phyloP scores from a whole-genome alignment of 2,329 filamentous ascomycete genomes.

The Lasiodiplodia sp. region DNA sequence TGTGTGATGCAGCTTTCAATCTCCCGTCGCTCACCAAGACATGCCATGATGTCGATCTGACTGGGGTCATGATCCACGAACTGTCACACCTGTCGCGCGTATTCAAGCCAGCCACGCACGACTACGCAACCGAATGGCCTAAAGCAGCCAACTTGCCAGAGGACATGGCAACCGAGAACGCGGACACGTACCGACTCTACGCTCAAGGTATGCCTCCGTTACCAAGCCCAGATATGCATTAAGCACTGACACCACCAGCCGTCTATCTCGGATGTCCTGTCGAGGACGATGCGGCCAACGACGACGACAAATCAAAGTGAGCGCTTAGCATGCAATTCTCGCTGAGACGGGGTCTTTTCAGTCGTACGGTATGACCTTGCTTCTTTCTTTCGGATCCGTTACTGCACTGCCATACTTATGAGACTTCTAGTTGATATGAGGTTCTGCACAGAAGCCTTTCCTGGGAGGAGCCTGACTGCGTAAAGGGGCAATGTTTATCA shows the following conservation, averaged over 20 bases:
- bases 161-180: conserved; percentile 65
- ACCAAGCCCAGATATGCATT: conserved; percentile 41
- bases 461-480: too few species aligned
- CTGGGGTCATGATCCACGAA: conserved; percentile 71
- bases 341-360: not conserved
- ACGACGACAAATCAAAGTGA: not conserved
- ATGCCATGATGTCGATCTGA: conserved; percentile 72
- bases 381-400: too few species aligned
- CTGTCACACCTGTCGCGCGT: conserved; percentile 66
- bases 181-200: conserved; percentile 66
- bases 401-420: too few species aligned
- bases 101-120: conserved; percentile 62
- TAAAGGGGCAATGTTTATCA: not conserved
- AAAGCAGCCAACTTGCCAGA: conserved; percentile 55
- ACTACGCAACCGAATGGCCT: conserved; percentile 58
- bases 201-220: conserved; percentile 53
- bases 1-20: conserved; percentile 31
- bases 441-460: too few species aligned
- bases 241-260: not conserved
- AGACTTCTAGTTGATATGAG: too few species aligned
- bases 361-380: not conserved
- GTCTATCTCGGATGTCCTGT: not conserved
- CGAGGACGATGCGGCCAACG: not conserved
- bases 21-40: conserved; percentile 57
- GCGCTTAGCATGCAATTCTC: not conserved